Percentiles rank a stretch among this genome's conserved stretches.
Evolutionary conservation across 139 green algal genomes (phyloP).

Genomic region (Diplosphaera chodatii): DNA sequence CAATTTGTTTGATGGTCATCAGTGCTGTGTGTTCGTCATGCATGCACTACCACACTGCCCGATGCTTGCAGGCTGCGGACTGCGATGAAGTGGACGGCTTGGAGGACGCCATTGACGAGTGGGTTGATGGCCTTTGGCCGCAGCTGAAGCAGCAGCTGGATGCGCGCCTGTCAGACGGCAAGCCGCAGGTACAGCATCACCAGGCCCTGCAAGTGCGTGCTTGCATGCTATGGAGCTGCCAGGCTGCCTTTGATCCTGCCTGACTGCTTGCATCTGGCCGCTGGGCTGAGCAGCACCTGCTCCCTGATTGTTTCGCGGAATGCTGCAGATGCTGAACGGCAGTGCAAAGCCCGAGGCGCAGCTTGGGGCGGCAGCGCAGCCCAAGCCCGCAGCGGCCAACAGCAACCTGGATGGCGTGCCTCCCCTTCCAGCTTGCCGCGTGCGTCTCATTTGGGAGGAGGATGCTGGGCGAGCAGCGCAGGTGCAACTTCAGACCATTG

Average conservation of each 20-base stretch:
- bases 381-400: not conserved
- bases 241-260: too few relatives aligned
- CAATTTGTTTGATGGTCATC: too few relatives aligned
- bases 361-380: too few relatives aligned
- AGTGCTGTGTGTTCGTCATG: too few relatives aligned
- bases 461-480: not conserved
- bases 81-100: slow-evolving; percentile 94
- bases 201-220: too few relatives aligned
- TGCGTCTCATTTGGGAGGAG: slow-evolving; percentile 24
- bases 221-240: too few relatives aligned
- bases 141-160: slow-evolving; percentile 29
- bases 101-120: slow-evolving; percentile 71
- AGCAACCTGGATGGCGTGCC: slow-evolving; percentile 54
- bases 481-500: too few relatives aligned
- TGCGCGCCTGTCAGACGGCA: not conserved
- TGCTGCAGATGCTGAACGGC: not conserved
- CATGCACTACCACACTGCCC: too few relatives aligned
- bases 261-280: too few relatives aligned
- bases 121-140: slow-evolving; percentile 69
- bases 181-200: not conserved
- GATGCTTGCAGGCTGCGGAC: slow-evolving; percentile 48
- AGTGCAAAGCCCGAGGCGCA: not conserved
- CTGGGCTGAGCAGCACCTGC: too few relatives aligned
- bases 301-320: too few relatives aligned
- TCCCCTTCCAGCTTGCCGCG: slow-evolving; percentile 43